Evolutionary conservation across 2,329 filamentous ascomycete species (phyloP), one percentile per base, ranked within the genome.

Genomic region (Alternaria infectoria): DNA sequence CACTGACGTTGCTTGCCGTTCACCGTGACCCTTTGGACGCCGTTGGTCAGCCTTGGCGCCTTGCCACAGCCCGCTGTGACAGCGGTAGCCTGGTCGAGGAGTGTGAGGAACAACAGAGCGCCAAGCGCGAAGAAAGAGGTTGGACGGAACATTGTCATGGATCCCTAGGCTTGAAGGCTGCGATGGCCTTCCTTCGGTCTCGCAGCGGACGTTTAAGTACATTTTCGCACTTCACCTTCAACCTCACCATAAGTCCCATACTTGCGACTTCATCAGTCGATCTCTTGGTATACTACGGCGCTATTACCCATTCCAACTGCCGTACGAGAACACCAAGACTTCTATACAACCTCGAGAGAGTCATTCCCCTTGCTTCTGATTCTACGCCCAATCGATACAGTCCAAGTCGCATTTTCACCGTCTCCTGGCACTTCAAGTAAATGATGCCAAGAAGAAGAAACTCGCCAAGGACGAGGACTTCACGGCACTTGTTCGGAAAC

Each of bases 11-110:
- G 65, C 50, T 66, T 65, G 54, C 62, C 62, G 30, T 67, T 69
- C 36, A 69, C 57, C 75, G 81, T 67, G 10, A 59, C 61, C 19
- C 63, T 66, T 3, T 66, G 55, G 11, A 45, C 56, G 23, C 65
- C 65, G 43, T 46, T 65, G 7, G 52, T 69, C 6, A 69, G 30
- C 12, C 54, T 61, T 11, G 68, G 64, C 6, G 56, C 51, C 52
- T 70, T 70, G 11, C 66, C 68, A 44, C 69, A 71, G 5, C 69
- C 69, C n/a, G 55, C 55, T 30, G 60, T 59, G 30, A 50, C 49
- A 44, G 60, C 60, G 15, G 54, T 32, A 25, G 62, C 62, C 26
- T 57, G 45, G 11, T 61, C 51, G 25, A 68, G 26, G 23, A 68
- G 40, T 32, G 63, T 36, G 28, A 65, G 45, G 23, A 65, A 44